phyloP scores from a whole-genome alignment of 768 basidiomycete species.

The Saitozyma podzolica region DNA sequence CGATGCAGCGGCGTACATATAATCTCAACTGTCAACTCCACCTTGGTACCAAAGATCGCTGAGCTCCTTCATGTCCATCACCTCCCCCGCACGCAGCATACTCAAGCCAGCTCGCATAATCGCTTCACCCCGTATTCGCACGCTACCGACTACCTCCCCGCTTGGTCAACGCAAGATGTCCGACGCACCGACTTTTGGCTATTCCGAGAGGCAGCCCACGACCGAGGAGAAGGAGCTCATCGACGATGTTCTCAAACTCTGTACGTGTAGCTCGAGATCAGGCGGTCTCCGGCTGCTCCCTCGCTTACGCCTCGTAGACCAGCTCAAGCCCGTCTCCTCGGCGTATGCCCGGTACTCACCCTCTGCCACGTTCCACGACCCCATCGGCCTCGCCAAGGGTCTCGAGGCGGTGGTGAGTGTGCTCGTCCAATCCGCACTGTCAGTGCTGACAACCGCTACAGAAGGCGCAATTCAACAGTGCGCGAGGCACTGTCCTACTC shows the following conservation, averaged over 20 bases:
- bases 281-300: neutral
- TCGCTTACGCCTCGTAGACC: constrained; percentile 22
- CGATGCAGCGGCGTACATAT: too few species aligned
- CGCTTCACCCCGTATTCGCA: too few species aligned
- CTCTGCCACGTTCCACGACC: constrained; percentile 45
- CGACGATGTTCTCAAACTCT: constrained; percentile 45
- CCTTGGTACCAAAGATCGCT: too few species aligned
- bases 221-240: constrained; percentile 36
- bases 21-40: too few species aligned
- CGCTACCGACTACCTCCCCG: too few species aligned
- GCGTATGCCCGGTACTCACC: constrained; percentile 41
- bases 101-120: too few species aligned
- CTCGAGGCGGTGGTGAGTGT: constrained; percentile 34
- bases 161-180: neutral
- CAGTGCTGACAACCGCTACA: constrained; percentile 1
- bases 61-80: too few species aligned
- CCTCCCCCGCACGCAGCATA: too few species aligned
- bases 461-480: constrained; percentile 45
- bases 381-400: constrained; percentile 45
- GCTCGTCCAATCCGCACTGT: neutral
- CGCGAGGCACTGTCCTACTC: neutral
- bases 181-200: constrained; percentile 23
- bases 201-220: constrained; percentile 32
- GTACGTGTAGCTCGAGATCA: constrained; percentile 15
- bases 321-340: constrained; percentile 39